phyloP scores from a whole-genome alignment of 2,329 filamentous ascomycete genomes.

The Trichoderma hamatum region DNA sequence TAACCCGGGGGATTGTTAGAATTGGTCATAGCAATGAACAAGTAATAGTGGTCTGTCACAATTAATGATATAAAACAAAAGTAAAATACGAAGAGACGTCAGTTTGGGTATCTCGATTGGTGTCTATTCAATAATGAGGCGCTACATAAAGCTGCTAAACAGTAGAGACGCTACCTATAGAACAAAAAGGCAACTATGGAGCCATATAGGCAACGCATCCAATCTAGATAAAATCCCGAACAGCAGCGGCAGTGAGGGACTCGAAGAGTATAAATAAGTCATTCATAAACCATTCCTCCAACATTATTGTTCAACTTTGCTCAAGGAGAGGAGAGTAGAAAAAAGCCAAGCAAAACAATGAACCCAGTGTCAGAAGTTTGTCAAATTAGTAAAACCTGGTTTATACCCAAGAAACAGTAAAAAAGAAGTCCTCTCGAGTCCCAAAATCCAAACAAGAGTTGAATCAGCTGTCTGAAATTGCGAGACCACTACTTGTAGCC shows the following conservation, averaged over 20 bases:
- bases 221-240: slow-evolving; percentile 35
- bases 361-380: slow-evolving; percentile 22
- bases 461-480: not conserved
- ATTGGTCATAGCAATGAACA: slow-evolving; percentile 11
- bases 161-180: slow-evolving; percentile 20
- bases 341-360: slow-evolving; percentile 26
- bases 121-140: slow-evolving; percentile 40
- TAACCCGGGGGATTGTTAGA: slow-evolving; percentile 4
- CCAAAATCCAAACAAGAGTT: not conserved
- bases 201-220: slow-evolving; percentile 35
- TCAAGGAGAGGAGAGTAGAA: not conserved
- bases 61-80: too few relatives aligned
- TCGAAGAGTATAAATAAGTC: slow-evolving; percentile 27
- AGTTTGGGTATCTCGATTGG: slow-evolving; percentile 41
- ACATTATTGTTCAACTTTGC: slow-evolving; percentile 26
- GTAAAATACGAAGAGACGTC: slow-evolving; percentile 21
- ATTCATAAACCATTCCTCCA: slow-evolving; percentile 25
- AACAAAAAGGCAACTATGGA: slow-evolving; percentile 21
- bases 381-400: slow-evolving; percentile 32
- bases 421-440: slow-evolving; percentile 13
- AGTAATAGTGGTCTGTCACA: not conserved
- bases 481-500: not conserved
- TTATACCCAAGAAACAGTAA: slow-evolving; percentile 21
- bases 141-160: slow-evolving; percentile 34
- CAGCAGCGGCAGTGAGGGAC: slow-evolving; percentile 8